phyloP scores from a whole-genome alignment of 2,329 filamentous ascomycete species.

The Nemania bipapillata region DNA sequence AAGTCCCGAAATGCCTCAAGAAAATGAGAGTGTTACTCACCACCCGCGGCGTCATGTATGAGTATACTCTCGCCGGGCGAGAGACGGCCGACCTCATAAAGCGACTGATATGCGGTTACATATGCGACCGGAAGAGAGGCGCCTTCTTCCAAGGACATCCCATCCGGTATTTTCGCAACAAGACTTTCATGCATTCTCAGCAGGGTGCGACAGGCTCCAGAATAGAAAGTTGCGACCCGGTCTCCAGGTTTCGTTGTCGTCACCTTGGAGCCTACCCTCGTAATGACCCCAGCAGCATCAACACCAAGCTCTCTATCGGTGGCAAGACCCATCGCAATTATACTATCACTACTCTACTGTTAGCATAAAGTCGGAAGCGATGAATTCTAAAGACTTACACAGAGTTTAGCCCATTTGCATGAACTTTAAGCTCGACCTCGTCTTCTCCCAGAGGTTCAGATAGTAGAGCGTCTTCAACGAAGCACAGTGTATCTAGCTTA shows the following conservation, averaged over 20 bases:
- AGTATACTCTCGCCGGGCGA: conserved; percentile 40
- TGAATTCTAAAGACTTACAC: neutral
- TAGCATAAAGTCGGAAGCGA: neutral
- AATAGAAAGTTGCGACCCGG: conserved; percentile 23
- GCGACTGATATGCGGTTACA: conserved; percentile 45
- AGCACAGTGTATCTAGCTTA: conserved; percentile 25
- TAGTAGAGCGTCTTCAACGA: conserved; percentile 17
- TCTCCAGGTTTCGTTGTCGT: conserved; percentile 13
- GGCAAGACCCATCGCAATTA: conserved; percentile 31
- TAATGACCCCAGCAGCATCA: conserved; percentile 31
- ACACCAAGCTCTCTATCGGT: conserved; percentile 11
- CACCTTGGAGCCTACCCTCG: conserved; percentile 21
- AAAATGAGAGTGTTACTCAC: conserved; percentile 2
- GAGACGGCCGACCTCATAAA: conserved; percentile 45
- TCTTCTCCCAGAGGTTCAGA: conserved; percentile 15
- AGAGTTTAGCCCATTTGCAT: conserved; percentile 33
- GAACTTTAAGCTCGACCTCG: conserved; percentile 29
- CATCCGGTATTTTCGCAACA: conserved; percentile 18
- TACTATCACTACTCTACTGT: conserved; percentile 19
- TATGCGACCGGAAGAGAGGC: conserved; percentile 46
- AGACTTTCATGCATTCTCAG: conserved; percentile 16
- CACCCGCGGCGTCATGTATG: conserved; percentile 41
- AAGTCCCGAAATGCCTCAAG: neutral
- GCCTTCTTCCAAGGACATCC: conserved; percentile 38
- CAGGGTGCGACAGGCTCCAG: conserved; percentile 21